Evolutionary conservation across 78 protist species (phyloP).

Genomic region (Pigoraptor vietnamica): DNA sequence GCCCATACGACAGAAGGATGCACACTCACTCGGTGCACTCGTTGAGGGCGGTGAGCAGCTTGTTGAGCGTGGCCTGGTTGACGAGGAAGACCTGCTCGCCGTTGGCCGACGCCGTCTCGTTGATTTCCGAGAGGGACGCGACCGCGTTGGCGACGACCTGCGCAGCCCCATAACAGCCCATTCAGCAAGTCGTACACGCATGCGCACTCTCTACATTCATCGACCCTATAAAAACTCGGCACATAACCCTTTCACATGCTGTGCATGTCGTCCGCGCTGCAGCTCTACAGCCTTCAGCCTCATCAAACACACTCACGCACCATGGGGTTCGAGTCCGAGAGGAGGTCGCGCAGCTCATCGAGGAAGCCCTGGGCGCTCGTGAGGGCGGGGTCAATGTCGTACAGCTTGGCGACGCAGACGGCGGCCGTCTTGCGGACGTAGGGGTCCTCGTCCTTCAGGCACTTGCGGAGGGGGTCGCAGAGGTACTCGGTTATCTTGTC

Average conservation of each 20-base stretch:
- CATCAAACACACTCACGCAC: no score
- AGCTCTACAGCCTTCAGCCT: no score
- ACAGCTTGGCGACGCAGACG: constrained; percentile 95
- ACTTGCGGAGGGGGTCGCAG: constrained; percentile 81
- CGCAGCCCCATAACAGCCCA: background rate
- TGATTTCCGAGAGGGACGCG: constrained; percentile 90
- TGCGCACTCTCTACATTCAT: background rate
- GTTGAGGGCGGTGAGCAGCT: constrained; percentile 86
- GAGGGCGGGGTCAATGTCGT: constrained; percentile 83
- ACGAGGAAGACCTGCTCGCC: constrained; percentile 33
- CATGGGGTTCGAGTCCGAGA: constrained; percentile 95
- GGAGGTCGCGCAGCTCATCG: constrained; percentile 73
- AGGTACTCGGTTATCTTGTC: constrained; percentile 88
- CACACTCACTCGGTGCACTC: constrained; percentile 84
- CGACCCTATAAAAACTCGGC: no score
- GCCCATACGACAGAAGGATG: background rate
- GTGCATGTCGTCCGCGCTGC: no score
- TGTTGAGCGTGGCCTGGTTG: constrained; percentile 48
- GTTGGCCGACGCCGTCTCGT: constrained; percentile 24
- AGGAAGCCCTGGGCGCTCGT: constrained; percentile 92
- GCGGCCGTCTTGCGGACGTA: constrained; percentile 98
- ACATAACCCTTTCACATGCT: no score
- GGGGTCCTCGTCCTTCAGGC: constrained; percentile 90
- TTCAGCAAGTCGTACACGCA: background rate
- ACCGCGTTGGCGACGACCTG: constrained; percentile 95